Base-by-base conservation (phyloP, 768 basidiomycete genomes). In the Tylopilus subfusipes region DNA sequence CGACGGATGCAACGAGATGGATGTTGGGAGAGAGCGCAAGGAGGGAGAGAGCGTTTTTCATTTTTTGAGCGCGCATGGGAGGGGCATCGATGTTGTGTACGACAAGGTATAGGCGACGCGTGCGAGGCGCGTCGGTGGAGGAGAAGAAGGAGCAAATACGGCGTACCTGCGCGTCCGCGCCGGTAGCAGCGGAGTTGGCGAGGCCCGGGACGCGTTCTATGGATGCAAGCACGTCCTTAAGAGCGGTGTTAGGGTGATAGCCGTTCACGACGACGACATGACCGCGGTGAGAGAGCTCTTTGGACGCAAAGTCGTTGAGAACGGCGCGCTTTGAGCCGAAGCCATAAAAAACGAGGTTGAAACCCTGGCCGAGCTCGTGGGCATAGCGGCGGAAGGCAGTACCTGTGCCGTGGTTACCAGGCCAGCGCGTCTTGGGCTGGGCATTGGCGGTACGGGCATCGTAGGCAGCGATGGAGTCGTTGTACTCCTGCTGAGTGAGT, bases 81-180 rank as follows among this genome's bases (percentile, higher is more conserved):
- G 85, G 78, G 0, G 87, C 78, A 63, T 98, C 95, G 69, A 98
- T 84, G 72, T 90, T 95, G 76, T 98, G 93, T 22, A 97, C 74
- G 64, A 96, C 72, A 56, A 98, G 74, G 67, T 84, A 93, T 39
- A 98, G 75, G 43, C 79, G 80, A 43, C 67, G 68, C 18, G 68
- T 53, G 46, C 66, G 64, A 2, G 68, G 58, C 10, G 66, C 58
- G 33, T 60, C 52, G 31, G 34, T 59, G 0, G 79, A 67, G 65
- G 80, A 71, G 68, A 90, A 86, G 64, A 84, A 83, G 22, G 84
- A 76, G 62, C 83, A 80, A 57, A 93, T 80, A 21, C 83, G 77
- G 50, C 79, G 81, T 2, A 82, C 76, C 63, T 86, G 86, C 48
- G 78, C 78, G 52, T 93, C 90, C 16, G 81, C 69, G 0, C 77